Conservation (phyloP, 805 yeast species). For the Phaffomyces thermotolerans region DNA sequence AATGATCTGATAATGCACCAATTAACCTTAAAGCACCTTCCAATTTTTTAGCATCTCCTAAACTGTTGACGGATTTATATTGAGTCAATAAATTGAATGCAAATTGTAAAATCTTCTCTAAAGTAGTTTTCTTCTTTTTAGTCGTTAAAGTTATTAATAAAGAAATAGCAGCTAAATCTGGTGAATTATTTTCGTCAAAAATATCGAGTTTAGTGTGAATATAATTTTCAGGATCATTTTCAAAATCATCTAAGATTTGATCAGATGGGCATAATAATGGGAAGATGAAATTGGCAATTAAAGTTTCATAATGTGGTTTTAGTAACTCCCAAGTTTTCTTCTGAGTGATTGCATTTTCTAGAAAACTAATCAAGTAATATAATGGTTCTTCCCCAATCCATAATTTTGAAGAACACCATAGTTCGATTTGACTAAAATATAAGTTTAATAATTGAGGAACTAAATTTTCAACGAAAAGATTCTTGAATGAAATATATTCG, state of each 20-base stretch:
- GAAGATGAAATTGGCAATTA: constrained; percentile 65
- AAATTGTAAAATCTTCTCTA: constrained; percentile 56
- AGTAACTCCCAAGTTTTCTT: constrained; percentile 61
- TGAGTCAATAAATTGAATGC: constrained; percentile 41
- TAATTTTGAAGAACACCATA: constrained; percentile 57
- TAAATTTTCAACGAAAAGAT: constrained; percentile 46
- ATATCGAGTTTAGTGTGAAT: constrained; percentile 65
- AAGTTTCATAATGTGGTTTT: constrained; percentile 54
- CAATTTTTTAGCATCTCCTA: constrained; percentile 53
- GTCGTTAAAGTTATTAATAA: constrained; percentile 66
- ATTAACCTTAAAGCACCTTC: constrained; percentile 79
- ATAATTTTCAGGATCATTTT: constrained; percentile 84
- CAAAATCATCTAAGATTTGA: constrained; percentile 64
- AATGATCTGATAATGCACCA: constrained; percentile 60
- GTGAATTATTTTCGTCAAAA: constrained; percentile 53
- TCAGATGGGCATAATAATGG: constrained; percentile 70
- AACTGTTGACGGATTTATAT: constrained; percentile 24
- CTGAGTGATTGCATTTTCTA: constrained; percentile 52
- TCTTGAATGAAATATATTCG: constrained; percentile 54
- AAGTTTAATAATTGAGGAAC: constrained; percentile 68
- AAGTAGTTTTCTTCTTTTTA: constrained; percentile 53
- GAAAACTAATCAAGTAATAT: constrained; percentile 55
- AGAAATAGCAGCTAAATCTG: constrained; percentile 75
- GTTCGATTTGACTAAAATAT: constrained; percentile 58
- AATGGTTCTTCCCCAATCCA: constrained; percentile 69